Base-by-base conservation (phyloP, 2,329 filamentous ascomycete species). In the Talaromyces sp. region DNA sequence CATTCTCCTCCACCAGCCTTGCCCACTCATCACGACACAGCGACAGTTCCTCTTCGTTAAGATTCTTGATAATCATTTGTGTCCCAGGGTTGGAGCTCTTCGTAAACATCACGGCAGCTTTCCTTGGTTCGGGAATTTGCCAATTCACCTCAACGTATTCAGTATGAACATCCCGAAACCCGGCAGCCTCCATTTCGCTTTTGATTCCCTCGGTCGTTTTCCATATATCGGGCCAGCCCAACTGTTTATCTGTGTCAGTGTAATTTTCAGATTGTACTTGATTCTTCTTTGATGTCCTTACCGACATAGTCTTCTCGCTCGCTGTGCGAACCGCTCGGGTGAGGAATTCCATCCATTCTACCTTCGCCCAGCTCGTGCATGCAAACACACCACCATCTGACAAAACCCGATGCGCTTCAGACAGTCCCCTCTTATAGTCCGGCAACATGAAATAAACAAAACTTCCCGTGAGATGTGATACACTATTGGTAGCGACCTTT, bases 401-500 rank as follows among this genome's bases (percentile, higher is more conserved):
- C 37, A 59, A 36, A 3, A 56, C 57, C 4, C 57, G 52, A 9
- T 56, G 19, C 15, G 52, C 52, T 28, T 59, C 57, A 4, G 28
- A 22, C n/a, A 59, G 22, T 2, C 45, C 57, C 41, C 56, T 59
- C 13, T 46, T 43, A 8, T 39, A n/a, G 5, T 59, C 57, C 5
- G 57, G 57, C 10, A 59, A 25, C 52, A 59, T 59, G 39, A 56
- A 59, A 13, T 56, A 56, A 19, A 59, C 45, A 4, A 59, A 19
- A 19, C 57, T 59, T 13, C 52, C 52, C 28, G 51, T 56, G 8
- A 52, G 2, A 25, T 59, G 57, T 9, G 52, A 59, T 11, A 59
- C 15, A 19, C 52, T 56, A 22, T 28, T n/a, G 3, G 36, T 28
- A n/a, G 31, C 36, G 25, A 59, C 5, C 7, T 15, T 39, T 3